These are phyloP conservation scores for Leccinum obscurum DNA, from an alignment of 768 basidiomycete species.

Conservation along the genomic window DNA sequence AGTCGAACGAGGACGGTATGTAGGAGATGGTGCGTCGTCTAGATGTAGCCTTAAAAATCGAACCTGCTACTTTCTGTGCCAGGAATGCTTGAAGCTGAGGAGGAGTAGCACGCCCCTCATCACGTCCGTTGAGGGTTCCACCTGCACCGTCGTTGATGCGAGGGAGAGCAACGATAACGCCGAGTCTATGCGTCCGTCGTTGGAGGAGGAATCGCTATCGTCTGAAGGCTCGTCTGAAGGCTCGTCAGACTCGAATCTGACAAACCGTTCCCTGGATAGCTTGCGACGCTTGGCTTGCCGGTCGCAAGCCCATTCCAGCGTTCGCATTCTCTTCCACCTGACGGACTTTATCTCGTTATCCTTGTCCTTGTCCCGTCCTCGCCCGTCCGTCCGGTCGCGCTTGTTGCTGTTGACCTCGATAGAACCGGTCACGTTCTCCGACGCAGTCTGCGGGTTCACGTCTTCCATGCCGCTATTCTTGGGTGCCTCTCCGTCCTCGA, in stretches of 20 bases:
- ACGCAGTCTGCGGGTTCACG: conserved; percentile 2
- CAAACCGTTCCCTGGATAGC: conserved; percentile 18
- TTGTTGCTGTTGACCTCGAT: not conserved
- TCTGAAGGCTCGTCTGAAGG: conserved; percentile 19
- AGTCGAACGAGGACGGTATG: conserved; percentile 27
- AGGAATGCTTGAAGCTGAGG: conserved; percentile 31
- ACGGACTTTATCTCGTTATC: not conserved
- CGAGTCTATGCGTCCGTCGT: conserved; percentile 21
- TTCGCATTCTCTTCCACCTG: conserved; percentile 29
- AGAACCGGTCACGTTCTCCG: conserved; percentile 1
- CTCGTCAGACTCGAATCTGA: conserved; percentile 22
- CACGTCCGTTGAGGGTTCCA: conserved; percentile 22
- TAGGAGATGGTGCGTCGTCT: conserved; percentile 19
- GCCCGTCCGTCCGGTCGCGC: conserved; percentile 1
- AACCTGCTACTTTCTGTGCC: conserved; percentile 24
- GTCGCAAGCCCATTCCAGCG: conserved; percentile 49
- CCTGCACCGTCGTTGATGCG: conserved; percentile 16
- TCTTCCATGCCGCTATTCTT: not conserved
- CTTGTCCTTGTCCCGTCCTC: conserved; percentile 11
- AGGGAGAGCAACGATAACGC: conserved; percentile 34
- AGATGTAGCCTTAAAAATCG: conserved; percentile 22
- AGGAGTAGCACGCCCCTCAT: conserved; percentile 30
- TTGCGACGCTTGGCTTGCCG: conserved; percentile 39
- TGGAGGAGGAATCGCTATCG: not conserved
- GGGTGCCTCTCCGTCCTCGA: not conserved